Evolutionary conservation across 805 yeast species (phyloP).

Genomic region (Ogataea paraovalis): DNA sequence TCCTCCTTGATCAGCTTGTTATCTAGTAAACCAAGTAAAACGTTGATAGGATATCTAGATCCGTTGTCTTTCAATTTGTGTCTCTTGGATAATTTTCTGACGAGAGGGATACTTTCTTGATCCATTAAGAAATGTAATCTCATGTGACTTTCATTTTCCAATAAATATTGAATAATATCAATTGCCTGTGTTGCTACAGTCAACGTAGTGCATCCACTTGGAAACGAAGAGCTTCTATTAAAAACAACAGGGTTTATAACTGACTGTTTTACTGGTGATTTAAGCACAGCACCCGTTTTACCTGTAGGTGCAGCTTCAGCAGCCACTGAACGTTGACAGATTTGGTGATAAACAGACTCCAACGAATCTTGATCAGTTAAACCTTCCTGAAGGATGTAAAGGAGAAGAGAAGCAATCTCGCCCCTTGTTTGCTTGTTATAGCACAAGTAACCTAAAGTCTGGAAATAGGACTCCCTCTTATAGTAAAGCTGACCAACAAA

Average conservation of each 20-base stretch:
- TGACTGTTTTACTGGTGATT: conserved; percentile 3
- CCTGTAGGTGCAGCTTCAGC: background rate
- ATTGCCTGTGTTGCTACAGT: conserved; percentile 73
- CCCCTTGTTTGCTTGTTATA: conserved; percentile 72
- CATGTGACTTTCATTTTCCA: conserved; percentile 63
- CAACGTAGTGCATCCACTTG: conserved; percentile 62
- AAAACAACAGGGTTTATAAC: background rate
- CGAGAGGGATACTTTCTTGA: conserved; percentile 53
- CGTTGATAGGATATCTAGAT: conserved; percentile 68
- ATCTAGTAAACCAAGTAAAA: conserved; percentile 58
- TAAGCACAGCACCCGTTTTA: conserved; percentile 1
- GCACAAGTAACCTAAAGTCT: conserved; percentile 63
- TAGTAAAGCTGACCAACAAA: conserved; percentile 68
- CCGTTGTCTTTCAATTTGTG: conserved; percentile 37
- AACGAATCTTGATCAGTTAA: conserved; percentile 53
- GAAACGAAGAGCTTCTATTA: conserved; percentile 34
- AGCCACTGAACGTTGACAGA: conserved; percentile 45
- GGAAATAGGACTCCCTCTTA: conserved; percentile 60
- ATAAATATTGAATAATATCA: conserved; percentile 66
- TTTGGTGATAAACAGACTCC: conserved; percentile 56
- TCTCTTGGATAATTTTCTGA: conserved; percentile 35
- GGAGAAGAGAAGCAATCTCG: conserved; percentile 65
- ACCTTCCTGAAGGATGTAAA: conserved; percentile 77
- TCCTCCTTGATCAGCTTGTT: conserved; percentile 66
- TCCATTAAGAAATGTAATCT: conserved; percentile 76